These are phyloP conservation scores for Hippophae rhamnoides DNA, from an alignment of 306 rosid species.

Conservation along the genomic window DNA sequence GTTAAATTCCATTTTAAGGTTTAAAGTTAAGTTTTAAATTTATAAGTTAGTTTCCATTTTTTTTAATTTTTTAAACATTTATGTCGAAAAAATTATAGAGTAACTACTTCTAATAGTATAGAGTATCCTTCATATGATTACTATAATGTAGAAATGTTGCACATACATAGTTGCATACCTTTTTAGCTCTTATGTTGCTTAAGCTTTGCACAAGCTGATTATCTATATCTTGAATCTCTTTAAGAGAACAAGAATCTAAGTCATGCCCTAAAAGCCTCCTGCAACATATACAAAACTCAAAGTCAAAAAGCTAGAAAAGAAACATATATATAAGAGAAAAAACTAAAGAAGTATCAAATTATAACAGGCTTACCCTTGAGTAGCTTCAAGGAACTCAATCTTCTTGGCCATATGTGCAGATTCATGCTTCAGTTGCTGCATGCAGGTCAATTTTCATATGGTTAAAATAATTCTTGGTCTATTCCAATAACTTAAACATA, in stretches of 20 bases:
- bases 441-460: background rate
- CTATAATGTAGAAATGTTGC: background rate
- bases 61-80: too few relatives aligned
- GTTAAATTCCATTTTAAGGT: too few relatives aligned
- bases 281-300: constrained; percentile 1
- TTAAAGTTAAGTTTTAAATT: too few relatives aligned
- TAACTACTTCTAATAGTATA: background rate
- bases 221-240: constrained; percentile 38
- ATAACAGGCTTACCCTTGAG: constrained; percentile 29
- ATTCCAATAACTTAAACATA: background rate
- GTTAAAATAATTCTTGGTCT: background rate
- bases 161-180: constrained; percentile 26
- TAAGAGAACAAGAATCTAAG: constrained; percentile 31
- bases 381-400: constrained; percentile 44
- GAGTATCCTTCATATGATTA: background rate
- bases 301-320: background rate
- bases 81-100: too few relatives aligned
- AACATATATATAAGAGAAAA: background rate
- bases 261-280: constrained; percentile 56
- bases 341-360: constrained; percentile 6
- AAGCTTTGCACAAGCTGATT: constrained; percentile 40
- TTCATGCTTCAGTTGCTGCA: constrained; percentile 52
- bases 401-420: constrained; percentile 29
- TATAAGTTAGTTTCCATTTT: too few relatives aligned
- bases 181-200: constrained; percentile 29